phyloP scores from a whole-genome alignment of 192 early-diverging fungal genomes.

The Linnemannia exigua region DNA sequence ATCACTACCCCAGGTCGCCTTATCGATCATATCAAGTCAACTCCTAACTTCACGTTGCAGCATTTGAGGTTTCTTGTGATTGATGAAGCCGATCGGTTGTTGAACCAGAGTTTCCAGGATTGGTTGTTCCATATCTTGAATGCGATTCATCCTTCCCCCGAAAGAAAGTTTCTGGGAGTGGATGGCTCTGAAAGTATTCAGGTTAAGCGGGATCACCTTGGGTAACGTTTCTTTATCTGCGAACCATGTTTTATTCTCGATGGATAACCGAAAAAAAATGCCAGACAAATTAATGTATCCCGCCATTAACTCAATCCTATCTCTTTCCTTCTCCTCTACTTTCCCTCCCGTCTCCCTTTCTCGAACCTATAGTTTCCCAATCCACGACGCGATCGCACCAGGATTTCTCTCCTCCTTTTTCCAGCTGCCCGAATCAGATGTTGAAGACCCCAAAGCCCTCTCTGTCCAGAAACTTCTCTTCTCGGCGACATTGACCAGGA shows the following conservation, averaged over 20 bases:
- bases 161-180: conserved; percentile 13
- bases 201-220: conserved; percentile 31
- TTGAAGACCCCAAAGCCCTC: conserved; percentile 63
- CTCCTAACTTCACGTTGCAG: conserved; percentile 89
- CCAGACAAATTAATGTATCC: not conserved
- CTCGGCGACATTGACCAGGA: conserved; percentile 94
- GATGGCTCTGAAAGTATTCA: conserved; percentile 37
- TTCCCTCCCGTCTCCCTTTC: not conserved
- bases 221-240: conserved; percentile 14
- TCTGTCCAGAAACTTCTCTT: conserved; percentile 94
- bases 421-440: conserved; percentile 60
- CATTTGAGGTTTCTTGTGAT: conserved; percentile 94
- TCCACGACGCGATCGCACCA: conserved; percentile 66
- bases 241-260: not conserved
- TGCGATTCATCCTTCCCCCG: conserved; percentile 62
- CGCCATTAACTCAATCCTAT: too few relatives aligned
- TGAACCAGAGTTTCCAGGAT: conserved; percentile 93
- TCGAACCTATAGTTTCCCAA: conserved; percentile 44
- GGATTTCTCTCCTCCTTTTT: conserved; percentile 59
- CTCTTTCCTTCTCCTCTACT: not conserved
- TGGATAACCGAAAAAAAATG: not conserved
- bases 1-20: conserved; percentile 97
- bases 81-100: conserved; percentile 96
- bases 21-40: conserved; percentile 90
- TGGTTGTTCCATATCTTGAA: conserved; percentile 87